Evolutionary conservation across 1,284 basidiomycete genomes (phyloP), one percentile per base, ranked within the genome.

Genomic region (Rhodotorula sp.): DNA sequence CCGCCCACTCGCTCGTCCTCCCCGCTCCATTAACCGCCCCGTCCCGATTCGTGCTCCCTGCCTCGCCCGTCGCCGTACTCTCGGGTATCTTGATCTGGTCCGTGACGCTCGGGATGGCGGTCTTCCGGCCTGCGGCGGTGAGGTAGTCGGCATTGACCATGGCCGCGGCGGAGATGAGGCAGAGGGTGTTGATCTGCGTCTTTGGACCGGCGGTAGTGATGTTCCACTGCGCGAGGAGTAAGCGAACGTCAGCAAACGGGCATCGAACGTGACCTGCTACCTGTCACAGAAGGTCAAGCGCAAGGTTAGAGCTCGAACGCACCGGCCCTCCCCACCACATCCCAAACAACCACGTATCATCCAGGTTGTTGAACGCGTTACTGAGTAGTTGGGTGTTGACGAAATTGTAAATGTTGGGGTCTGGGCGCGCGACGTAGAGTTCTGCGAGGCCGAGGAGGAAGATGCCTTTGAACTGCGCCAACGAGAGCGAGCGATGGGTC

Each of bases 341-440:
- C 7, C 70, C 70, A 46, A 69, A 72, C 13, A 72, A 22, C 70
- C 70, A 72, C 3, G 64, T 52, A 6, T 72, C 64, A 58, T 72
- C 70, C 13, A 72, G 48, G 49, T 72, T 67, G 61, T 72, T 72
- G 56, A 62, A 72, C 19, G 57, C 70, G 59, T 64, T 67, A 19
- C 55, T 56, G 7, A 72, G 61, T 8, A 72, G 67, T 34, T 72
- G 70, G 9, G 70, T 72, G 60, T 72, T 72, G 70, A 72, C 52
- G 17, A 63, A 72, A 46, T 69, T 72, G 70, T 72, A 72, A 47
- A 72, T 69, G 67, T 72, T 68, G n/a, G 51, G 55, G 52, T 72
- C 70, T 7, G 70, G 70, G 7, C 70, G 48, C 1, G 67, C 70
- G 48, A 72, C 30, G 49, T 72, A 72, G 1, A 72, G 61, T 44